A percentile compares a stretch with the other conserved stretches of the same genome.
phyloP scores from a whole-genome alignment of 305 asterid genomes.

The Solanum chacoense region DNA sequence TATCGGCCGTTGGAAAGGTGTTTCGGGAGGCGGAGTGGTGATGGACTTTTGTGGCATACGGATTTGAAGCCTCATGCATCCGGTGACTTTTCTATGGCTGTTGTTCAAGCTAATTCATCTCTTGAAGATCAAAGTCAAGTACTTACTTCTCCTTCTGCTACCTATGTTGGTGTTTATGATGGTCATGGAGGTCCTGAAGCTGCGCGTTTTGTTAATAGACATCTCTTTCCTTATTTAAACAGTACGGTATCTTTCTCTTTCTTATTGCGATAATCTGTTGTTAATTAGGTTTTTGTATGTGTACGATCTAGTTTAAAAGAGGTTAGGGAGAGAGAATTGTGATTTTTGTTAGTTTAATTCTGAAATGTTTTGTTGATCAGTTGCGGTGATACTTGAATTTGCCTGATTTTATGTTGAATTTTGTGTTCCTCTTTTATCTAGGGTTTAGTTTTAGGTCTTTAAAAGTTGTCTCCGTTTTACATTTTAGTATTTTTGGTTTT shows the following conservation, averaged over 20 bases:
- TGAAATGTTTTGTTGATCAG: background rate
- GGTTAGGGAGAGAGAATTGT: background rate
- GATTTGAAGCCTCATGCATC: conserved; percentile 77
- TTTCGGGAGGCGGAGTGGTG: conserved; percentile 55
- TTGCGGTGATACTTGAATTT: background rate
- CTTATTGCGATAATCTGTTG: background rate
- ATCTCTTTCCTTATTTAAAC: conserved; percentile 64
- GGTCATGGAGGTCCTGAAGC: conserved; percentile 99
- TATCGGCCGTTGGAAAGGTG: conserved; percentile 42
- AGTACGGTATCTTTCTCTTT: conserved; percentile 27
- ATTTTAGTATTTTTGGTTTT: background rate
- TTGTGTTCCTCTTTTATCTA: background rate
- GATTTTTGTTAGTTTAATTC: background rate
- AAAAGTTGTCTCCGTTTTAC: background rate
- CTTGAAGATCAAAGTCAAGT: conserved; percentile 95
- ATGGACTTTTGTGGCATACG: conserved; percentile 68
- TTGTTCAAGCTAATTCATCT: conserved; percentile 87
- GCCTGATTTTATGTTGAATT: background rate
- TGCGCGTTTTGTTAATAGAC: conserved; percentile 75
- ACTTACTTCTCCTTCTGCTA: conserved; percentile 73
- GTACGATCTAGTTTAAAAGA: background rate
- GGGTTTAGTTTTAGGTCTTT: background rate
- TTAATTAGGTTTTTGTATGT: background rate
- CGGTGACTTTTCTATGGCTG: conserved; percentile 90
- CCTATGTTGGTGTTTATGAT: conserved; percentile 87